phyloP scores from a whole-genome alignment of 805 yeast species.

The Kodamaea kaohsiungensis region DNA sequence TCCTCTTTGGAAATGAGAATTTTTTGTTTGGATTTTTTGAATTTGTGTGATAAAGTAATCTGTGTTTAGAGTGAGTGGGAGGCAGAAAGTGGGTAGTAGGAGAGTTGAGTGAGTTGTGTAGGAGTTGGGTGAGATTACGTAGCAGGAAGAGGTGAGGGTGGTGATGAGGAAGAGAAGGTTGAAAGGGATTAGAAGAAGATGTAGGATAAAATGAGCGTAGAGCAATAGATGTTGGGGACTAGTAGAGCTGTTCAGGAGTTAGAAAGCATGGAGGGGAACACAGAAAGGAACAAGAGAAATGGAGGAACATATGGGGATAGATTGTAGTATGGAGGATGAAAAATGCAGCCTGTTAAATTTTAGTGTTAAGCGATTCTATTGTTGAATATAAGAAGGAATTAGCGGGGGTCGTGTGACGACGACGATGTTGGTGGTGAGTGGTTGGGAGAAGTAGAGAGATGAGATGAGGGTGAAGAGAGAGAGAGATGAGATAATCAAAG shows the following conservation, averaged over 20 bases:
- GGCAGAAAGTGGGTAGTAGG: neutral
- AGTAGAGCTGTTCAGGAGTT: neutral
- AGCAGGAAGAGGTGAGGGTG: too few relatives aligned
- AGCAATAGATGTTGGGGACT: neutral
- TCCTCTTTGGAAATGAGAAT: conserved; percentile 5
- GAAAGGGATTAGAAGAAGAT: neutral
- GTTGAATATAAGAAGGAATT: neutral
- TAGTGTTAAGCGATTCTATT: conserved; percentile 2
- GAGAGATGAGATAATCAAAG: too few relatives aligned
- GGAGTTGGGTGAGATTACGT: too few relatives aligned
- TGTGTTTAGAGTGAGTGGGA: neutral
- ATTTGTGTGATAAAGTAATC: neutral
- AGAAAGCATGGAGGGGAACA: neutral
- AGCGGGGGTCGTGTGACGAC: conserved; percentile 2
- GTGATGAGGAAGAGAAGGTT: neutral
- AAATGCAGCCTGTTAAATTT: conserved; percentile 1
- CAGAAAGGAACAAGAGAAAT: neutral
- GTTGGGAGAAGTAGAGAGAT: neutral
- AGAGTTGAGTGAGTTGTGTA: neutral
- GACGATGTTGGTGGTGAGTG: neutral
- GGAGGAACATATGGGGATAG: neutral
- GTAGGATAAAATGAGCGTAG: neutral
- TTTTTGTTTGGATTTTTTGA: conserved; percentile 7
- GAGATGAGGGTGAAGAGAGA: neutral
- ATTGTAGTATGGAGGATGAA: neutral